Evolutionary conservation across 176 grass and related monocot genomes (phyloP), one percentile per base, ranked within the genome.

Genomic region (Phoenix roebelenii): DNA sequence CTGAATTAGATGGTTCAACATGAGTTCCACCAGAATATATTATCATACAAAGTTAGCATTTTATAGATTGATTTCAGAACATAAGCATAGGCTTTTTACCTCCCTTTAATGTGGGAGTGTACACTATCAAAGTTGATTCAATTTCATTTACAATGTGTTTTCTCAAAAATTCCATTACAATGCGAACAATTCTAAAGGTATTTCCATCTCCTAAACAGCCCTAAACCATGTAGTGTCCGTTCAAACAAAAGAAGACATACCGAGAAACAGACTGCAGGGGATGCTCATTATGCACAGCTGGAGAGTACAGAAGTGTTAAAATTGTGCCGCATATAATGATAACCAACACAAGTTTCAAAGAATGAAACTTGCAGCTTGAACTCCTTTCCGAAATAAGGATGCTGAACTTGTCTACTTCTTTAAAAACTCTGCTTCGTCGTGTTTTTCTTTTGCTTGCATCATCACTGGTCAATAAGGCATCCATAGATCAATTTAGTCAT

Each of bases 311-410:
- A 17, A 87, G 26, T n/a, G 58, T 78, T 22, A 84, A 29, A 59
- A 78, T 18, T 16, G 60, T 68, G 12, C 52, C 58, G 16, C 80
- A 64, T 51, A 74, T 22, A 52, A 79, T 54, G 22, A 67, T 50
- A 66, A 71, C 63, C 20, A 86, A 59, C 17, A 63, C 61, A 9
- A 82, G 67, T 66, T 82, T 76, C 16, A 82, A 55, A 50, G 25
- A 65, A 3, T 29, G 54, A 49, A 72, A 76, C 52, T 72, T 82
- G 72, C 59, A 82, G 67, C 39, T 76, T 50, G 60, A 59, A 53
- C 19, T 77, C 56, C 73, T 72, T 30, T 76, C 73, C 5, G 68
- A 18, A 7, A 82, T 55, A n/a, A 76, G 55, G 26, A 62, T 23
- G 10, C 65, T 72, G 22, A 67, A 60, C 61, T 54, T 76, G 24